Conservation (phyloP, 441 rosid genomes). For the Gossypium laxum region DNA sequence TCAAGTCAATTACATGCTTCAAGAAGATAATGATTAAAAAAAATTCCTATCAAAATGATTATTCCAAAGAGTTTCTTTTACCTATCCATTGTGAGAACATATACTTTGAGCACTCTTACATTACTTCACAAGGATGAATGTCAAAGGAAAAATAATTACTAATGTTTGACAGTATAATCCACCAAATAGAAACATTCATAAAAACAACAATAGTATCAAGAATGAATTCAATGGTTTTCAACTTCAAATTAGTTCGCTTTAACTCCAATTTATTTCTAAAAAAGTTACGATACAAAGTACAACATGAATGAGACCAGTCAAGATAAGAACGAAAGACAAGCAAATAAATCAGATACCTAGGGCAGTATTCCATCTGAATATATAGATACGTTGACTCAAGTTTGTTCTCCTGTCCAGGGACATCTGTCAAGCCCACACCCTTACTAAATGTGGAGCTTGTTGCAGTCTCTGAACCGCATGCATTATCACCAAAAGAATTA, state of each 20-base stretch:
- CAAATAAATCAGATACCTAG: constrained; percentile 44
- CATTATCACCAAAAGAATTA: constrained; percentile 50
- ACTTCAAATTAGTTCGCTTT: not conserved
- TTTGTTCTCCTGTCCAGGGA: constrained; percentile 51
- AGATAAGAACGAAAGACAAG: not conserved
- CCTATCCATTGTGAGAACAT: not conserved
- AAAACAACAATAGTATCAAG: not conserved
- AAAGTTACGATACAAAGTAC: not conserved
- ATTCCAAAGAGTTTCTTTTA: not conserved
- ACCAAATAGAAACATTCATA: not conserved
- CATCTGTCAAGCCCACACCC: constrained; percentile 50
- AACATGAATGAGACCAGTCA: not conserved
- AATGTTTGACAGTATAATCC: not conserved
- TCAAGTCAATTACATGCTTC: not conserved
- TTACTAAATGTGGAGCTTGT: constrained; percentile 56
- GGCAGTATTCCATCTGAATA: constrained; percentile 97
- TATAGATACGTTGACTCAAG: constrained; percentile 76
- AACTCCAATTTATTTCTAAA: not conserved
- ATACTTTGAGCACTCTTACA: not conserved
- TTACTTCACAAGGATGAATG: constrained; percentile 4
- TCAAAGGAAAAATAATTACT: not conserved
- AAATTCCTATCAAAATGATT: not conserved
- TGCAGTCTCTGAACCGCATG: constrained; percentile 70
- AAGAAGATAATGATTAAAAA: constrained; percentile 1
- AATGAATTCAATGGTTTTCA: not conserved